These are phyloP conservation scores for Phanerochaete carnosa DNA, from an alignment of 768 basidiomycete species.

Conservation along the genomic window DNA sequence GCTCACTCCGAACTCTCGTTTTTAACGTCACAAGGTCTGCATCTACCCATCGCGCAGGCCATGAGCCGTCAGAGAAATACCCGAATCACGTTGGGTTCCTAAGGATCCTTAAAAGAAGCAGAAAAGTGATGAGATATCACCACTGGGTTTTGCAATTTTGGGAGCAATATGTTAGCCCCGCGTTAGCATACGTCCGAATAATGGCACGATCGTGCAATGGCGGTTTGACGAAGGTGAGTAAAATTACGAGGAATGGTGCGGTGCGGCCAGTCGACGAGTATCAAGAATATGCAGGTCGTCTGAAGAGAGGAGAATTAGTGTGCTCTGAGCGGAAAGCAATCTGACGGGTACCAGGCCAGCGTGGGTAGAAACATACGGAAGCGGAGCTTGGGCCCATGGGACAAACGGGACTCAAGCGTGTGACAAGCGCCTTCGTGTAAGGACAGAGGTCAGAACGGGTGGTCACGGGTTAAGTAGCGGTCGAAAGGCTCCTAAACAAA, in stretches of 20 bases:
- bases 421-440: slow-evolving; percentile 2
- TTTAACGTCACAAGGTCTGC: no score
- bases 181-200: no score
- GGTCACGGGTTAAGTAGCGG: slow-evolving; percentile 4
- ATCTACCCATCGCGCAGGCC: no score
- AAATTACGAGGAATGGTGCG: neutral
- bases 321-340: neutral
- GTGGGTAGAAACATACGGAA: slow-evolving; percentile 4
- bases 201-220: neutral
- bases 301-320: neutral
- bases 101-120: no score
- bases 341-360: neutral
- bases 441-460: slow-evolving; percentile 4
- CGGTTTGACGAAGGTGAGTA: neutral
- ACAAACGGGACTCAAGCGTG: slow-evolving; percentile 2
- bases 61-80: no score
- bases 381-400: neutral
- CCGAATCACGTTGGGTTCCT: no score
- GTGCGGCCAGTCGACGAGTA: neutral
- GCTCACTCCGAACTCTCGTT: no score
- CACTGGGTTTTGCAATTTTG: no score
- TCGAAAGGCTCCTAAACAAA: slow-evolving; percentile 7
- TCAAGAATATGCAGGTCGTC: neutral
- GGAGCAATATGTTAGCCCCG: no score
- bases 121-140: no score